Percentiles rank a stretch among this genome's conserved stretches.
phyloP scores from a whole-genome alignment of 2,329 filamentous ascomycete genomes.

The Apiospora arundinis region DNA sequence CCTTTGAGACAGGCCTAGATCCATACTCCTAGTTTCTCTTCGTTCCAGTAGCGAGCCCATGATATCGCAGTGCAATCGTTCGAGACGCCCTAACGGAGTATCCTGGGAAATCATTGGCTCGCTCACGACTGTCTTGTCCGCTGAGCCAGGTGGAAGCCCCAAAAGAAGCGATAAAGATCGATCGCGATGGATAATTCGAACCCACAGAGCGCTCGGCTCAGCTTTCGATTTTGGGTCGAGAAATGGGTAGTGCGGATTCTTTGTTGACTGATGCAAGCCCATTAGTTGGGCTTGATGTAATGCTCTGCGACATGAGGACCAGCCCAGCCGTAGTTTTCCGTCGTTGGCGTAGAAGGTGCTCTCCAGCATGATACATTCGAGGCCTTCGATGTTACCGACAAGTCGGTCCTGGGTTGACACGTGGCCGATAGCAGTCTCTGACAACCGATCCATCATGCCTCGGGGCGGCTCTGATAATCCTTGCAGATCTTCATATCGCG shows the following conservation, averaged over 20 bases:
- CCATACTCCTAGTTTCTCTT: constrained; percentile 22
- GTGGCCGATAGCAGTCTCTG: neutral
- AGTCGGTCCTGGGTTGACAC: neutral
- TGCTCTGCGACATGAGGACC: neutral
- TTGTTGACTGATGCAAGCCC: neutral
- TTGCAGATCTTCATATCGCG: neutral
- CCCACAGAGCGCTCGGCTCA: constrained; percentile 48
- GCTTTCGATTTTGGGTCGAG: constrained; percentile 34
- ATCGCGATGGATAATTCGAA: constrained; percentile 48
- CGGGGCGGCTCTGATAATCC: neutral
- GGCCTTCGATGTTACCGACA: neutral
- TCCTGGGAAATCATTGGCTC: neutral
- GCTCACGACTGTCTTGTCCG: constrained; percentile 21
- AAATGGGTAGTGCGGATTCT: constrained; percentile 25
- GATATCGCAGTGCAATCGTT: neutral
- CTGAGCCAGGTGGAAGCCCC: constrained; percentile 45
- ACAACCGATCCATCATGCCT: neutral
- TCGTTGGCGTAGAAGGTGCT: neutral
- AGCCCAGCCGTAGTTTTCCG: neutral
- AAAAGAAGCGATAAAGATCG: constrained; percentile 52
- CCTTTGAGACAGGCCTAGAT: neutral
- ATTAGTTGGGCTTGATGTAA: neutral
- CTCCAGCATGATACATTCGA: neutral
- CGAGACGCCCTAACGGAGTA: neutral
- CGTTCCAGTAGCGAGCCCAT: neutral